These are phyloP conservation scores for Pisolithus marmoratus DNA, from an alignment of 768 basidiomycete species.

Conservation along the genomic window DNA sequence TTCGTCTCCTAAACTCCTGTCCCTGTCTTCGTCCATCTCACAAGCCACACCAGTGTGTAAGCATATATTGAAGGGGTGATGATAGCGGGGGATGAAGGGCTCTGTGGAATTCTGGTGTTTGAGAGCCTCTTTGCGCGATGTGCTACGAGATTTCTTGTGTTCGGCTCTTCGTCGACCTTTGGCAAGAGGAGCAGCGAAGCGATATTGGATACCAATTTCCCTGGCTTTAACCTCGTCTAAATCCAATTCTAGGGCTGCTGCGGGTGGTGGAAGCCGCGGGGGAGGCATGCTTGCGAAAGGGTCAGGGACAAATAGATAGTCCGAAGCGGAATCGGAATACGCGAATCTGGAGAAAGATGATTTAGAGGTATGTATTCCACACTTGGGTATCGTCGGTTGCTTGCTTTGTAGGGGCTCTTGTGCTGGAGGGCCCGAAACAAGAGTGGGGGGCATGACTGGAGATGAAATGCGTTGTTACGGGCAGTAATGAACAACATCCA, in stretches of 20 bases:
- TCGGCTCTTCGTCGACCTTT: conserved; percentile 17
- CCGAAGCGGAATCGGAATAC: conserved; percentile 22
- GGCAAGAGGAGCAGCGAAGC: conserved; percentile 28
- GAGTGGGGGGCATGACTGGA: conserved; percentile 20
- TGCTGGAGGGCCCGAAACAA: conserved; percentile 5
- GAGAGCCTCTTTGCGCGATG: conserved; percentile 17
- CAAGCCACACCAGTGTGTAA: conserved; percentile 4
- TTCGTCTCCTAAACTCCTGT: conserved; percentile 23
- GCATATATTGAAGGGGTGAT: conserved; percentile 12
- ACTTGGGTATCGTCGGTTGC: background rate
- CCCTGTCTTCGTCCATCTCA: conserved; percentile 6
- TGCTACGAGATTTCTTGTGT: conserved; percentile 10
- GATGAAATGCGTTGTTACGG: background rate
- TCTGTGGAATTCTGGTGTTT: conserved; percentile 24
- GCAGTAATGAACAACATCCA: conserved; percentile 1
- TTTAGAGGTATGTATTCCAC: conserved; percentile 11
- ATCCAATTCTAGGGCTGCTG: conserved; percentile 22
- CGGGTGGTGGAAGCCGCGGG: conserved; percentile 25
- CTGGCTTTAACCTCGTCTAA: conserved; percentile 21
- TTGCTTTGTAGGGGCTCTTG: background rate
- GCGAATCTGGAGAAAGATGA: conserved; percentile 15
- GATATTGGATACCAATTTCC: conserved; percentile 25
- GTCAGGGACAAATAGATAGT: conserved; percentile 30
- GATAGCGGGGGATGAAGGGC: conserved; percentile 14
- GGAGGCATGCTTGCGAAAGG: conserved; percentile 27